These are phyloP conservation scores for Psidium friedrichsthalianum DNA, from an alignment of 345 rosid genomes.

Conservation along the genomic window DNA sequence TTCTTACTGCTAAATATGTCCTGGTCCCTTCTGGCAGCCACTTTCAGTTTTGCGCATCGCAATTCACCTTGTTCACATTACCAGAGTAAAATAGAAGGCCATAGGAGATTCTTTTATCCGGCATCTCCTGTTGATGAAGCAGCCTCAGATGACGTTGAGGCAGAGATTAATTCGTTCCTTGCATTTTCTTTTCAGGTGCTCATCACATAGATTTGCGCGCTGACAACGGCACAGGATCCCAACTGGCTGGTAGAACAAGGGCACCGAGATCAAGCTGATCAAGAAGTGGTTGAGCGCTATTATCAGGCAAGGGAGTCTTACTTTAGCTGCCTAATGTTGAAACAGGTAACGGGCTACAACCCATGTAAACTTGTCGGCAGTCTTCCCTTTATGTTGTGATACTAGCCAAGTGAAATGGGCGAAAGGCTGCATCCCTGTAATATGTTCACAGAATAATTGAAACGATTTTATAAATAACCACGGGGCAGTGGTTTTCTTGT, in stretches of 20 bases:
- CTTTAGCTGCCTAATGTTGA: not conserved
- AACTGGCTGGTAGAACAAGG: slow-evolving; percentile 74
- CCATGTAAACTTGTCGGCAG: not conserved
- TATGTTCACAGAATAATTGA: not conserved
- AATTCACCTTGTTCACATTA: not conserved
- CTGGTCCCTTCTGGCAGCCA: not conserved
- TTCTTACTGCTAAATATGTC: not conserved
- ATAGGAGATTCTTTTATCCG: not conserved
- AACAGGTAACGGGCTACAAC: not conserved
- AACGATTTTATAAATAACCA: not conserved
- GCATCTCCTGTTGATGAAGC: not conserved
- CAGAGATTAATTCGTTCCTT: not conserved
- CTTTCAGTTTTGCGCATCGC: not conserved
- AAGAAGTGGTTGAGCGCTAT: slow-evolving; percentile 58
- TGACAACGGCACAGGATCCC: slow-evolving; percentile 55
- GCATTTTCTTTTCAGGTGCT: slow-evolving; percentile 37
- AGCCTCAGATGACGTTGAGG: not conserved
- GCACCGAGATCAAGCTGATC: slow-evolving; percentile 59
- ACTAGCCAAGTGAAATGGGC: not conserved
- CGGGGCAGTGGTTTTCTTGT: not conserved
- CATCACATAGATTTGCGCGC: slow-evolving; percentile 85
- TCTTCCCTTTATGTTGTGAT: not conserved
- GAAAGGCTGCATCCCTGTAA: not conserved
- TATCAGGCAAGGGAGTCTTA: slow-evolving; percentile 10
- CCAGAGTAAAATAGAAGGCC: not conserved